These are phyloP conservation scores for Tripterygium wilfordii DNA, from an alignment of 177 flowering plant genomes.

Conservation along the genomic window DNA sequence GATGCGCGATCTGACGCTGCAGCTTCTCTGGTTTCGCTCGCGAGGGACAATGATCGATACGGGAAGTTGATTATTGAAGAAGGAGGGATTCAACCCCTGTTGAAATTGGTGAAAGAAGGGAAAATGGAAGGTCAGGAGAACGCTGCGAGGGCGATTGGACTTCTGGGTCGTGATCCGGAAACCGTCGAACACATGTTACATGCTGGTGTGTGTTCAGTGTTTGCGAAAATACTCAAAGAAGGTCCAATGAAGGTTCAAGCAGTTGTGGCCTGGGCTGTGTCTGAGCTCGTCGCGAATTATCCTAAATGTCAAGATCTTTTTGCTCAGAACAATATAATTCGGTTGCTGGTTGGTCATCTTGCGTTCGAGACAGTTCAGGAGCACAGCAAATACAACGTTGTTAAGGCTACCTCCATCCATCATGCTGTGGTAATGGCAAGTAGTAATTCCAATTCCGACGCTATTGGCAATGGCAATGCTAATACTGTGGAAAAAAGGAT, in stretches of 20 bases:
- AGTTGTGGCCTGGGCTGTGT: constrained; percentile 48
- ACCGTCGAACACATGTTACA: constrained; percentile 45
- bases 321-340: constrained; percentile 35
- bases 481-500: neutral
- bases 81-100: constrained; percentile 44
- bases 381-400: constrained; percentile 43
- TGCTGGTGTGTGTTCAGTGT: constrained; percentile 37
- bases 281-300: constrained; percentile 36
- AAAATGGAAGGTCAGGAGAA: constrained; percentile 45
- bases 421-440: constrained; percentile 36
- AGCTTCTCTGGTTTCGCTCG: constrained; percentile 42
- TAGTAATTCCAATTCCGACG: constrained; percentile 4
- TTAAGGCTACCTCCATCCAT: constrained; percentile 24
- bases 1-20: constrained; percentile 49
- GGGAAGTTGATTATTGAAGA: constrained; percentile 51
- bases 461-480: neutral
- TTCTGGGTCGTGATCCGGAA: constrained; percentile 43
- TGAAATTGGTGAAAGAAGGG: constrained; percentile 46
- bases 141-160: constrained; percentile 45
- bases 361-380: constrained; percentile 59
- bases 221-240: constrained; percentile 50
- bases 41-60: constrained; percentile 42
- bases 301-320: constrained; percentile 48
- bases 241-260: constrained; percentile 53
- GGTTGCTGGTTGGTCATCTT: constrained; percentile 44